Evolutionary conservation across 345 rosid species (phyloP).

Genomic region (Salix exigua): DNA sequence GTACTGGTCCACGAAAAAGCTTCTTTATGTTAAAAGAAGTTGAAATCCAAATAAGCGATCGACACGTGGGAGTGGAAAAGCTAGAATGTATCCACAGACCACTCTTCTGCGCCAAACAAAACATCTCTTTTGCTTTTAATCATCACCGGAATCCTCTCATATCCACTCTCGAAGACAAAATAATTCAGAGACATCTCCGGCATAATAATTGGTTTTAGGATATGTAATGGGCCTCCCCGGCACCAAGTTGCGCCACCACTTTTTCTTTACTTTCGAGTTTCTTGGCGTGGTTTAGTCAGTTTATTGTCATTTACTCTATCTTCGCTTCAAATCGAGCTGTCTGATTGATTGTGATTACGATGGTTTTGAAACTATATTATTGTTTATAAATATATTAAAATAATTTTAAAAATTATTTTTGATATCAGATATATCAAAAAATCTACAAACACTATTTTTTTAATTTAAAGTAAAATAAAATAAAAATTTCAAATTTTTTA

Average conservation of each 20-base stretch:
- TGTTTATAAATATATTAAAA: no score
- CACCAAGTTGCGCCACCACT: not conserved
- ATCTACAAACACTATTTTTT: no score
- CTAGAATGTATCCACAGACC: not conserved
- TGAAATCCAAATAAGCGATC: conserved; percentile 1
- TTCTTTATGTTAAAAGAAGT: not conserved
- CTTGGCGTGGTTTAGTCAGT: no score
- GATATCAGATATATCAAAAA: no score
- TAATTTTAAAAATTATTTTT: no score
- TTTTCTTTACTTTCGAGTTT: not conserved
- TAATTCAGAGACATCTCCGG: not conserved
- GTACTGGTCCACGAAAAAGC: not conserved
- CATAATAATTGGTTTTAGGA: not conserved
- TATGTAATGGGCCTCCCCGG: not conserved
- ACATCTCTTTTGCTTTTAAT: not conserved
- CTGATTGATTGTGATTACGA: no score
- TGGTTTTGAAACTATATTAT: no score
- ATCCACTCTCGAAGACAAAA: not conserved
- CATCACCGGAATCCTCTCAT: not conserved
- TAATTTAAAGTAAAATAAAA: no score
- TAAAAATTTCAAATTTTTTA: no score
- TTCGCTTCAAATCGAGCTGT: no score
- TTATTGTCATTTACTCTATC: no score
- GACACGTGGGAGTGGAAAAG: not conserved
- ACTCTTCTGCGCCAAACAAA: not conserved